Base-by-base conservation (phyloP, 768 basidiomycete species). In the Russula ochroleuca region DNA sequence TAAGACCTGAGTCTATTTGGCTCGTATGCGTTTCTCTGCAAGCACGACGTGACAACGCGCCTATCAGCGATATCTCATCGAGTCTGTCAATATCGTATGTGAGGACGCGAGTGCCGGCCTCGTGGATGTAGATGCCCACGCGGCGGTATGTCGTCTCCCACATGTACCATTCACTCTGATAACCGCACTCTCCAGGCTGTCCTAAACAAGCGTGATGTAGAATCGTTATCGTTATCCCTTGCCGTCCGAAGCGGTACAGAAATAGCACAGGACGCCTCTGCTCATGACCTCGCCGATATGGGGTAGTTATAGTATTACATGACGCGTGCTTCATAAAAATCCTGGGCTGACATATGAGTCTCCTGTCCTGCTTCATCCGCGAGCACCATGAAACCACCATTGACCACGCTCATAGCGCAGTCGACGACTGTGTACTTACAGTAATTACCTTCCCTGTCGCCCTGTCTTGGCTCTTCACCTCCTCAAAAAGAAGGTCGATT, bases 221-320 rank as follows among this genome's bases (percentile, higher is more conserved):
- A 93, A 72, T 72, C 81, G n/a, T n/a, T n/a, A 9, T 76, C 85
- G n/a, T n/a, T n/a, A 10, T 75, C 79, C 9, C 68, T 88, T n/a
- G 80, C 83, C 10, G 79, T 92, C 54, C 80, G 80, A 50, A 85
- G 86, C n/a, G 91, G 89, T 8, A 72, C 78, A 31, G 84, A 86
- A 63, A 74, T 86, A 8, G 85, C 83, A n/a, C 82, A 86, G 60
- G 83, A 85, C 61, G 74, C 75, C 8, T 73, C 75, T n/a, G 68
- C 76, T 59, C 80, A 85, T 67, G 85, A 84, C 61, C 74, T 79
- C 5, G 75, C 77, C 37, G 78, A 83, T 63, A 71, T 84, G 4
- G 88, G 91, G n/a, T n/a, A n/a, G n/a, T n/a, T n/a, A n/a, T n/a
- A n/a, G n/a, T n/a, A n/a, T n/a, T n/a, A n/a, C n/a, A n/a, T n/a